phyloP scores from a whole-genome alignment of 768 basidiomycete genomes.

The Chalciporus pseudorubinellus region DNA sequence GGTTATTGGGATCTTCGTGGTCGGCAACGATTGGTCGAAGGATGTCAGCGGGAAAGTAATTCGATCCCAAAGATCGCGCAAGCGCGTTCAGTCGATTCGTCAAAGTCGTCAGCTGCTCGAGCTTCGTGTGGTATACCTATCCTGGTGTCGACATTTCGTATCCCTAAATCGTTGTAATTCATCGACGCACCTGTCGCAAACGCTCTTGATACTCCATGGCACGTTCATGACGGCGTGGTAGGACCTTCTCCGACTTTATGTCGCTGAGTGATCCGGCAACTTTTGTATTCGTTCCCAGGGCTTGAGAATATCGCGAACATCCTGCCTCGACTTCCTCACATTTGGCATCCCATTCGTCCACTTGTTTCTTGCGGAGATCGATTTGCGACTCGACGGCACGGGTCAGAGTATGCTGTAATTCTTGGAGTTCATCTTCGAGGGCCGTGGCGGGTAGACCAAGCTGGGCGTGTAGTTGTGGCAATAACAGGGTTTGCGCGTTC shows the following conservation, averaged over 20 bases:
- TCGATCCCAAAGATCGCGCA: slow-evolving; percentile 56
- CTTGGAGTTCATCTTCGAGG: slow-evolving; percentile 74
- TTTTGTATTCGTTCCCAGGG: slow-evolving; percentile 71
- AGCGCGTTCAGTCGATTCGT: slow-evolving; percentile 62
- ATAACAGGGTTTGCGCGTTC: slow-evolving; percentile 75
- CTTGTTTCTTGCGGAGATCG: slow-evolving; percentile 65
- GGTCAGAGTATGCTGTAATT: slow-evolving; percentile 72
- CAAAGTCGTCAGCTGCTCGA: slow-evolving; percentile 70
- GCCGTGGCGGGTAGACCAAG: slow-evolving; percentile 80
- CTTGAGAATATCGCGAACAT: slow-evolving; percentile 63
- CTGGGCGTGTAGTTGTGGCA: slow-evolving; percentile 80
- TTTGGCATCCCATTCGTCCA: slow-evolving; percentile 67
- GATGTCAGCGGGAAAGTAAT: slow-evolving; percentile 58
- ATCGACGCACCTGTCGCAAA: slow-evolving; percentile 63
- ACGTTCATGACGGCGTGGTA: slow-evolving; percentile 71
- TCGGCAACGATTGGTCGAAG: slow-evolving; percentile 44
- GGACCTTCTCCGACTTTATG: slow-evolving; percentile 64
- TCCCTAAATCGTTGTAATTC: background rate
- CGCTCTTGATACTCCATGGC: slow-evolving; percentile 74
- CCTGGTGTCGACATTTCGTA: background rate
- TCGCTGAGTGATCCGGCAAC: slow-evolving; percentile 63
- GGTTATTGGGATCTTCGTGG: slow-evolving; percentile 40
- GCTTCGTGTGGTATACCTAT: slow-evolving; percentile 72
- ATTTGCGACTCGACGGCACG: slow-evolving; percentile 76
- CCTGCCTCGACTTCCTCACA: slow-evolving; percentile 61